Conservation (phyloP, 1,139 yeast genomes). For the Yamadazyma diddensiae region DNA sequence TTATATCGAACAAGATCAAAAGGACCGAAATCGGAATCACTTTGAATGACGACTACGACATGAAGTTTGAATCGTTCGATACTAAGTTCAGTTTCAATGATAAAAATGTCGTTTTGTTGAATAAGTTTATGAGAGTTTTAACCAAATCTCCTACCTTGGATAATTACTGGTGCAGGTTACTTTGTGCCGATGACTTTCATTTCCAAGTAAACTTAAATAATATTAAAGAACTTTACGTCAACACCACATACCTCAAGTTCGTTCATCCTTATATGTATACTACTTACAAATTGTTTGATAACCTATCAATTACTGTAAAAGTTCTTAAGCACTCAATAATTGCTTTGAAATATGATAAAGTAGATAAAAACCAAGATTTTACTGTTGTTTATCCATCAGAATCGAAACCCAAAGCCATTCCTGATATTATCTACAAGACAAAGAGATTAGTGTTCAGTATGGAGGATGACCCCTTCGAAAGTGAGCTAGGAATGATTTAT, state of each 20-base stretch:
- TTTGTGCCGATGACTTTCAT: conserved; percentile 41
- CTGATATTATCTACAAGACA: conserved; percentile 51
- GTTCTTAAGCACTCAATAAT: conserved; percentile 52
- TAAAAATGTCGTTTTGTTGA: conserved; percentile 18
- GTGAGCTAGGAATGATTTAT: conserved; percentile 69
- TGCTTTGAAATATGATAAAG: conserved; percentile 36
- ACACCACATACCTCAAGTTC: conserved; percentile 26
- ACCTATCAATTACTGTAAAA: conserved; percentile 53
- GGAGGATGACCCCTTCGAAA: conserved; percentile 88
- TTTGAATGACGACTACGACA: conserved; percentile 48
- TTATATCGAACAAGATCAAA: conserved; percentile 18
- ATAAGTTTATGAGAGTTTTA: conserved; percentile 44
- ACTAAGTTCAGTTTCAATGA: conserved; percentile 17
- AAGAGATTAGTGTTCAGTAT: conserved; percentile 46
- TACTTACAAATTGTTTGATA: conserved; percentile 60
- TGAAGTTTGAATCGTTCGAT: conserved; percentile 44
- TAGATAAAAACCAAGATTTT: conserved; percentile 10
- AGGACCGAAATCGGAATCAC: conserved; percentile 22
- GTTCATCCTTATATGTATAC: conserved; percentile 53
- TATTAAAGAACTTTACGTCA: conserved; percentile 11
- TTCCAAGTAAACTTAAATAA: conserved; percentile 17
- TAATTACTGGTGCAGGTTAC: conserved; percentile 50
- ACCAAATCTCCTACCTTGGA: conserved; percentile 52
- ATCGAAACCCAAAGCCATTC: conserved; percentile 47
- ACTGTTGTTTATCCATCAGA: conserved; percentile 30